Base-by-base conservation (phyloP, 495 filamentous ascomycete genomes). In the Cercophora samala region DNA sequence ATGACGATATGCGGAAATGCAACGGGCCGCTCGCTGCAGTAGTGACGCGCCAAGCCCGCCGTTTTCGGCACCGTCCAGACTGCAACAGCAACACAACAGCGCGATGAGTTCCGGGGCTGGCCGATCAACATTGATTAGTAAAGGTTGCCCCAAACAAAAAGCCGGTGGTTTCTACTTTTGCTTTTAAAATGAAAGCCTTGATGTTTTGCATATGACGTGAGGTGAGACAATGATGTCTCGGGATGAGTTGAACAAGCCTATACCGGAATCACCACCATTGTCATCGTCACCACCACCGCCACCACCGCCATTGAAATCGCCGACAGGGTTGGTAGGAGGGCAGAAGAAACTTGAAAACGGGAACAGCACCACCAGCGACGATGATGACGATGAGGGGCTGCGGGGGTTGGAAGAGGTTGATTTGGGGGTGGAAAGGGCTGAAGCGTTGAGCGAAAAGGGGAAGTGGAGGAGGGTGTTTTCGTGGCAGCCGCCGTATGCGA, bases 401-500 rank as follows among this genome's bases (percentile, higher is more conserved):
- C n/a, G n/a, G n/a, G n/a, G n/a, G n/a, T 46, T 46, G 37, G 37
- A 46, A 11, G 37, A 46, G 2, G 37, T 46, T 17, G 37, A 46
- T 17, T 2, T 46, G 11, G 37, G 37, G 37, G 37, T 11, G 8
- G 37, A 46, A 46, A 3, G 4, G 29, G 29, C 29, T 8, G 37
- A 46, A 9, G 9, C 6, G 37, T 46, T 11, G 37, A 13, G 6
- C 37, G 13, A 17, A 1, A 18, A 46, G 29, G 29, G 8, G 13
- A 61, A 64, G 23, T 56, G 62, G 63, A 60, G 17, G 4, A 52
- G 55, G 24, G 13, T 64, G 11, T 69, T 70, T 70, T 32, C 62
- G 3, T 77, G 75, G 75, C 74, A 69, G 60, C 76, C 75, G 9
- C 66, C 65, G 29, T 70, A 72, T 15, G 69, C 74, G 4, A 68